Percentiles rank a stretch among this genome's conserved stretches.
Evolutionary conservation across 2,329 filamentous ascomycete species (phyloP).

Genomic region (Thelonectria olida): DNA sequence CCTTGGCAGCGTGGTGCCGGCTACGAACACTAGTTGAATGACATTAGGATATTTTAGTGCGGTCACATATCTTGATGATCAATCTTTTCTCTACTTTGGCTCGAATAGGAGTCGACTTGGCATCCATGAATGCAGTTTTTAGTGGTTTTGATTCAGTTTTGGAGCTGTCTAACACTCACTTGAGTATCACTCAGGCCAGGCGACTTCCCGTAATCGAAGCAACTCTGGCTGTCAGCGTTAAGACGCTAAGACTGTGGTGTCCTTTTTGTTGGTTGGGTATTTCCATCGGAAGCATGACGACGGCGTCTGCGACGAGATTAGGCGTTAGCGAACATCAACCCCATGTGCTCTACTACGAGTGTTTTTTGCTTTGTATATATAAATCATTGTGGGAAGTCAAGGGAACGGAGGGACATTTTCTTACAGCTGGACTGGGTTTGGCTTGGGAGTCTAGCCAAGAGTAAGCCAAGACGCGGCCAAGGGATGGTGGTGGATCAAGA

Average conservation of each 20-base stretch:
- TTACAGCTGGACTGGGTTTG: conserved; percentile 33
- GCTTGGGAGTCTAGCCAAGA: conserved; percentile 27
- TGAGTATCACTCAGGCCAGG: conserved; percentile 16
- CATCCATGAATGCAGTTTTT: conserved; percentile 20
- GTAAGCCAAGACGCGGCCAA: conserved; percentile 13
- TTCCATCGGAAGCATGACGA: conserved; percentile 41
- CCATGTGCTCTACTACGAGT: conserved; percentile 37
- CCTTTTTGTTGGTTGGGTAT: conserved; percentile 27
- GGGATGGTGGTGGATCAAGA: conserved; percentile 15
- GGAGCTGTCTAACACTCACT: conserved; percentile 5
- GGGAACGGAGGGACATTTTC: conserved; percentile 28
- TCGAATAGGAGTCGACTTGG: conserved; percentile 23
- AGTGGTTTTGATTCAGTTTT: conserved; percentile 15
- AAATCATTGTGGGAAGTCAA: conserved; percentile 36
- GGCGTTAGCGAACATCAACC: conserved; percentile 43
- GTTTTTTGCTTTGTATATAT: conserved; percentile 44
- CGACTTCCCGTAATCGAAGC: conserved; percentile 15
- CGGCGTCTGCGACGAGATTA: conserved; percentile 41
- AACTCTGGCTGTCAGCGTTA: too few relatives aligned
- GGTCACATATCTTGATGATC: conserved; percentile 29
- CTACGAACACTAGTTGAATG: conserved; percentile 49
- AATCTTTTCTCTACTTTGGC: conserved; percentile 25
- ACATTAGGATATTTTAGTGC: conserved; percentile 17
- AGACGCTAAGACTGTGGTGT: conserved; percentile 23
- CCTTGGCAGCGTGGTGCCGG: conserved; percentile 58